Evolutionary conservation across 2,329 filamentous ascomycete species (phyloP).

Genomic region (Fusarium sp.): DNA sequence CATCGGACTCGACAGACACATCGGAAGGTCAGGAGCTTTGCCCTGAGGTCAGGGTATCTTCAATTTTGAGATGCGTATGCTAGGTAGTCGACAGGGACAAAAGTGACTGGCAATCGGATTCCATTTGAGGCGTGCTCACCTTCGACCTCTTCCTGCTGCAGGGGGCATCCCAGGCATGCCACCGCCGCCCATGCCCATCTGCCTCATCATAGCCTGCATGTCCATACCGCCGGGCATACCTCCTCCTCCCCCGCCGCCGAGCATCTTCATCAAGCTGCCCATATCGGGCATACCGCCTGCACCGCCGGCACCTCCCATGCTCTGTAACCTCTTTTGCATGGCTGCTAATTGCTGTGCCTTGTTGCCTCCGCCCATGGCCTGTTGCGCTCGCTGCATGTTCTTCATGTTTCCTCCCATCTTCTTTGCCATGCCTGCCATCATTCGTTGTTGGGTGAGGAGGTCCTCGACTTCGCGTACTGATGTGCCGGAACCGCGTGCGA

Average conservation of each 20-base stretch:
- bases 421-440: slow-evolving; percentile 99
- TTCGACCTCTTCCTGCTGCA: slow-evolving; percentile 43
- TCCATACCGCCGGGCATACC: slow-evolving; percentile 68
- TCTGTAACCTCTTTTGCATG: slow-evolving; percentile 94
- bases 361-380: slow-evolving; percentile 89
- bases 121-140: slow-evolving; percentile 23
- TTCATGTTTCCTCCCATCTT: slow-evolving; percentile 98
- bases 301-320: slow-evolving; percentile 81
- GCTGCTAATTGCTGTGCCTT: slow-evolving; percentile 93
- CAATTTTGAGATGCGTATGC: background rate
- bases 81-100: background rate
- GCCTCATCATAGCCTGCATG: slow-evolving; percentile 83
- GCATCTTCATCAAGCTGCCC: slow-evolving; percentile 90
- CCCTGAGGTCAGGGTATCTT: background rate
- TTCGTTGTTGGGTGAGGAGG: slow-evolving; percentile 93
- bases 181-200: slow-evolving; percentile 71
- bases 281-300: slow-evolving; percentile 82
- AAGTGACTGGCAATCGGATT: background rate
- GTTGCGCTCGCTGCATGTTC: slow-evolving; percentile 94
- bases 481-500: slow-evolving; percentile 90
- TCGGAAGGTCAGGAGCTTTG: background rate
- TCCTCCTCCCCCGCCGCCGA: slow-evolving; percentile 67
- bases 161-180: slow-evolving; percentile 47
- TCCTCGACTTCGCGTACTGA: slow-evolving; percentile 94
- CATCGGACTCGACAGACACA: rapidly evolving